Percentiles rank a stretch among this genome's conserved stretches.
phyloP scores from a whole-genome alignment of 441 rosid species.

The Sinapis alba region DNA sequence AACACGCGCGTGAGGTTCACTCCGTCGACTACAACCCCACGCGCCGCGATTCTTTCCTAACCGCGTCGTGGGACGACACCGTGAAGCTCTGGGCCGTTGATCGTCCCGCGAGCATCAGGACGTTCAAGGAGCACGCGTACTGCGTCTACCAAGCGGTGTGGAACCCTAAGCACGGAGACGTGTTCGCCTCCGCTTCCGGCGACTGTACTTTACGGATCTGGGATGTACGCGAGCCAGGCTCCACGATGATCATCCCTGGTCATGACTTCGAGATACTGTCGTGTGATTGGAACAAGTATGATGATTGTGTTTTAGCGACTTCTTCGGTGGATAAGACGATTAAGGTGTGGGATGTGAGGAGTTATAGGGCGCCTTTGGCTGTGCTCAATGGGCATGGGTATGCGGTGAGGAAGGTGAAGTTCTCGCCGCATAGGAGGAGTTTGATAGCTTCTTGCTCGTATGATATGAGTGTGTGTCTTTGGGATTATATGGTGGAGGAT shows the following conservation, averaged over 20 bases:
- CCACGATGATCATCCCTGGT: slow-evolving; percentile 87
- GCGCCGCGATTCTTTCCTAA: slow-evolving; percentile 88
- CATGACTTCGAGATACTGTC: slow-evolving; percentile 78
- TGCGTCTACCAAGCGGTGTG: slow-evolving; percentile 83
- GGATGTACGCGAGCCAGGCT: slow-evolving; percentile 90
- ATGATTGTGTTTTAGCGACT: slow-evolving; percentile 77
- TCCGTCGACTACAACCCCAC: slow-evolving; percentile 83
- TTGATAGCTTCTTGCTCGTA: slow-evolving; percentile 79
- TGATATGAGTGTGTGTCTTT: slow-evolving; percentile 82
- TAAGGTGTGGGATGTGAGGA: slow-evolving; percentile 88
- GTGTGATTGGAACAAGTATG: slow-evolving; percentile 94
- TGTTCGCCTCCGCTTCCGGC: slow-evolving; percentile 88
- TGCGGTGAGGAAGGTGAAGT: slow-evolving; percentile 81
- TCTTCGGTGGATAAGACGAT: slow-evolving; percentile 77
- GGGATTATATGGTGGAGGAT: slow-evolving; percentile 94
- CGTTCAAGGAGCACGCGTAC: slow-evolving; percentile 85
- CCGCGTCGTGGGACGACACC: slow-evolving; percentile 87
- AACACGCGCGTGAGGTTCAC: slow-evolving; percentile 91
- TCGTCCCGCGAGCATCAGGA: slow-evolving; percentile 79
- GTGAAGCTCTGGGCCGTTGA: slow-evolving; percentile 93
- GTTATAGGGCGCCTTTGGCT: slow-evolving; percentile 62
- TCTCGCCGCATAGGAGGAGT: slow-evolving; percentile 82
- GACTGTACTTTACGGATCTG: slow-evolving; percentile 82
- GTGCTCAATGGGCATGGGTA: slow-evolving; percentile 82
- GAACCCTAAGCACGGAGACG: slow-evolving; percentile 89